Base-by-base conservation (phyloP, 441 rosid genomes). In the Raphanus hybrid region DNA sequence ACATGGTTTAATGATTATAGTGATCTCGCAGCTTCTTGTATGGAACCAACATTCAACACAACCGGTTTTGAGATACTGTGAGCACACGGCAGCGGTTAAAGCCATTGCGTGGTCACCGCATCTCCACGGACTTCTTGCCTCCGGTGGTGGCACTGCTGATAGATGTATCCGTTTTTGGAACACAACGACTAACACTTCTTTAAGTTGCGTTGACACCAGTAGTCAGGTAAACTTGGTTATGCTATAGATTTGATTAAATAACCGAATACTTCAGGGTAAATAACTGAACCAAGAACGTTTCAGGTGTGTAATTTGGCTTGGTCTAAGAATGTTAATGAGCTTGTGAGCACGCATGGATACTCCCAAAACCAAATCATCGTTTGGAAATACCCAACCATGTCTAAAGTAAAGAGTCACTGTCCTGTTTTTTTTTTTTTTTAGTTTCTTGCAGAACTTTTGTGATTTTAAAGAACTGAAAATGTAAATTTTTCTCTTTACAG, bases 101-200 rank as follows among this genome's bases (percentile, higher is more conserved):
- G 98, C 98, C 66, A 93, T 93, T 81, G 93, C 98, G 12, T 93
- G 98, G 98, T 93, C 98, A 48, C 98, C 98, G 0, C 97, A 91
- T 86, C 91, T 91, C 62, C 91, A 91, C 61, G 98, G 98, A 64
- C 92, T 93, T 77, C 93, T 93, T 75, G 98, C 98, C 59, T 93
- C 97, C 15, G 98, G 98, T n/a, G 98, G 98, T 43, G 98, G 98
- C 70, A 91, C 98, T 57, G 97, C 97, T 61, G 98, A 93, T 69
- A 86, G 95, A 35, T 93, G 95, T 74, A 89, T 91, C 79, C 91
- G 98, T 37, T 93, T 93, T 84, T 93, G 98, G 98, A 93, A 93
- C 83, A 93, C 98, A 57, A 79, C 95, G 70, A 90, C 97, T 7
- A 91, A 91, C 82, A 87, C 95, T 29, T 95, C 88, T 37, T 85